These are phyloP conservation scores for Paracoccidioides lutzii DNA, from an alignment of 2,329 filamentous ascomycete species.

Conservation along the genomic window DNA sequence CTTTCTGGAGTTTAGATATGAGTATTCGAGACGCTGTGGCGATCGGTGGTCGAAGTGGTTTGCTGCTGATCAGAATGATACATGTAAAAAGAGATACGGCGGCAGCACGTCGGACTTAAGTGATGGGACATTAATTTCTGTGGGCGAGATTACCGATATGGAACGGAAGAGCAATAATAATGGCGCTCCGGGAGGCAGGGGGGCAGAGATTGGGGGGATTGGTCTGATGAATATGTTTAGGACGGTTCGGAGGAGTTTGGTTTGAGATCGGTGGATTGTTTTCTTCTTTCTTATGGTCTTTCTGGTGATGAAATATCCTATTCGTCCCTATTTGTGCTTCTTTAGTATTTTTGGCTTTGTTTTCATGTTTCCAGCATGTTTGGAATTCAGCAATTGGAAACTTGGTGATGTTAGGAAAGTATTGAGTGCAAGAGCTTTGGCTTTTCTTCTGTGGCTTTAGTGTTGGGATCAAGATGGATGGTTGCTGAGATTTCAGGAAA, in stretches of 20 bases:
- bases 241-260: conserved; percentile 9
- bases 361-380: not conserved
- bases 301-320: not conserved
- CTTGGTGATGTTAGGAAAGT: not conserved
- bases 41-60: conserved; percentile 13
- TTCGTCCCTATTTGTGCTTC: not conserved
- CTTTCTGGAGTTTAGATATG: conserved; percentile 19
- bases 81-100: not conserved
- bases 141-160: not conserved
- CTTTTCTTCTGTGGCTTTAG: not conserved
- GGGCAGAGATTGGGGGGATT: conserved; percentile 2
- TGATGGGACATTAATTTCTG: not conserved
- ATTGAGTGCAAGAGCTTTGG: not conserved
- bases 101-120: not conserved
- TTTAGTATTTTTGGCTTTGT: not conserved
- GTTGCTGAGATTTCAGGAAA: not conserved
- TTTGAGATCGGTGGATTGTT: not conserved
- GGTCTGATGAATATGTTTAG: conserved; percentile 7
- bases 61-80: not conserved
- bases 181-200: not conserved
- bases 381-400: not conserved
- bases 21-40: conserved; percentile 16
- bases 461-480: not conserved
- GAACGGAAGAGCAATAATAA: not conserved
- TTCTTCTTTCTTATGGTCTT: not conserved